phyloP scores from a whole-genome alignment of 495 filamentous ascomycete species.

The Neurospora sp. region DNA sequence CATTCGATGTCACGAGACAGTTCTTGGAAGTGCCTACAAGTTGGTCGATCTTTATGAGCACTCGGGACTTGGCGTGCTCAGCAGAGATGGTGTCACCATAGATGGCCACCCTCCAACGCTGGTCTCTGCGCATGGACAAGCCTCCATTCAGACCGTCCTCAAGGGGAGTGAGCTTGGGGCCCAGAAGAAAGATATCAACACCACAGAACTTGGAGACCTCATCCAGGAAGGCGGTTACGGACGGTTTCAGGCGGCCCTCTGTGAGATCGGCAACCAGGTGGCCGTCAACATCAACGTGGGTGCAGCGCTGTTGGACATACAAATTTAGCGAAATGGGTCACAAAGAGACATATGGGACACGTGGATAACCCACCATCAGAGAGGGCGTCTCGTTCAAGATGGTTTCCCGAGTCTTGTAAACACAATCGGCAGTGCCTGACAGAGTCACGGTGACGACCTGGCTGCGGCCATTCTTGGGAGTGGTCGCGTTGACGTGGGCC shows the following conservation, averaged over 20 bases:
- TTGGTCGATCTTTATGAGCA: conserved; percentile 95
- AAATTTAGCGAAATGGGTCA: conserved; percentile 9
- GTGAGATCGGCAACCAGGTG: conserved; percentile 73
- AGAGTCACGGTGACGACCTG: conserved; percentile 86
- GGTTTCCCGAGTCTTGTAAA: conserved; percentile 72
- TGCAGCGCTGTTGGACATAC: conserved; percentile 59
- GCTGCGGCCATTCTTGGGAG: conserved; percentile 64
- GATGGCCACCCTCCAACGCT: conserved; percentile 81
- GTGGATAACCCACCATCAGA: conserved; percentile 56
- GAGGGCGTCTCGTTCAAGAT: conserved; percentile 82
- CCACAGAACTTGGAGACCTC: conserved; percentile 75
- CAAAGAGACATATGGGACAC: not conserved
- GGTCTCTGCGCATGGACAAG: conserved; percentile 47
- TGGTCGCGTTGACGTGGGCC: conserved; percentile 70
- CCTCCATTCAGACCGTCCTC: conserved; percentile 52
- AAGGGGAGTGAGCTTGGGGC: conserved; percentile 62
- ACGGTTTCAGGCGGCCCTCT: conserved; percentile 49
- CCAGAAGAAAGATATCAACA: conserved; percentile 90
- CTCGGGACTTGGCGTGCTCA: conserved; percentile 91
- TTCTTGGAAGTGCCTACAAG: conserved; percentile 50
- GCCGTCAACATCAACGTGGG: conserved; percentile 84
- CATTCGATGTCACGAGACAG: not conserved
- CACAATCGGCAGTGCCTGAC: conserved; percentile 70
- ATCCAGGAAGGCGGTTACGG: conserved; percentile 75
- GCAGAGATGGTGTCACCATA: conserved; percentile 92